phyloP scores from a whole-genome alignment of 768 basidiomycete genomes.

The Hortiboletus flavorubellus region DNA sequence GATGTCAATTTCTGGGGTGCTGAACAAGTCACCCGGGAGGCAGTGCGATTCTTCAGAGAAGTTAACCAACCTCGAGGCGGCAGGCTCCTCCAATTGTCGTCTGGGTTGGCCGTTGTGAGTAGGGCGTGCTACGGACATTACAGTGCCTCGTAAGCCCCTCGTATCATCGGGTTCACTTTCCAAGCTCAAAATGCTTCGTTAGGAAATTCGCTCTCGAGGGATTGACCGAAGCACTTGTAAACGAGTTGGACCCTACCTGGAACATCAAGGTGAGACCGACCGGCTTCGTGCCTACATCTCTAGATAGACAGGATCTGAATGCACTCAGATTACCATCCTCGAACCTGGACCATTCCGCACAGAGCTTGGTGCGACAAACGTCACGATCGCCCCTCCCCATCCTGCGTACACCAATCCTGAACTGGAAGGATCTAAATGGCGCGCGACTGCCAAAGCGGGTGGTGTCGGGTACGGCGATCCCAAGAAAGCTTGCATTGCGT shows the following conservation, averaged over 20 bases:
- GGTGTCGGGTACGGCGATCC: constrained; percentile 8
- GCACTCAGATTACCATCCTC: constrained; percentile 20
- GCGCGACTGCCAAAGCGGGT: neutral
- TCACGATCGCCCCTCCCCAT: neutral
- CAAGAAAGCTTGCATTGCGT: constrained; percentile 19
- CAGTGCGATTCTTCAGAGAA: constrained; percentile 36
- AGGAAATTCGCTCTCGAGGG: constrained; percentile 29
- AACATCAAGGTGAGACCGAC: constrained; percentile 16
- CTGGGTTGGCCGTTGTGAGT: constrained; percentile 20
- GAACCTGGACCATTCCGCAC: constrained; percentile 21
- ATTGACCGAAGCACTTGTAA: constrained; percentile 20
- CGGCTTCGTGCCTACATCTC: neutral
- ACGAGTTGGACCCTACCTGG: constrained; percentile 15
- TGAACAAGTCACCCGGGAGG: constrained; percentile 29
- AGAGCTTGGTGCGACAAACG: neutral
- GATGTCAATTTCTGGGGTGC: constrained; percentile 38
- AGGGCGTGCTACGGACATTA: constrained; percentile 17
- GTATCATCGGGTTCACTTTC: neutral
- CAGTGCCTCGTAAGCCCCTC: constrained; percentile 22
- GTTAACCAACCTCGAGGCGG: constrained; percentile 35
- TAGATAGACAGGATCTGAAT: neutral
- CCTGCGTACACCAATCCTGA: constrained; percentile 17
- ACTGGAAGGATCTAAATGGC: constrained; percentile 9
- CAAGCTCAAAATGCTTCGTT: neutral
- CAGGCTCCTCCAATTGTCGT: constrained; percentile 35